phyloP scores from a whole-genome alignment of 2,329 filamentous ascomycete species.

The Aureobasidium sp. region DNA sequence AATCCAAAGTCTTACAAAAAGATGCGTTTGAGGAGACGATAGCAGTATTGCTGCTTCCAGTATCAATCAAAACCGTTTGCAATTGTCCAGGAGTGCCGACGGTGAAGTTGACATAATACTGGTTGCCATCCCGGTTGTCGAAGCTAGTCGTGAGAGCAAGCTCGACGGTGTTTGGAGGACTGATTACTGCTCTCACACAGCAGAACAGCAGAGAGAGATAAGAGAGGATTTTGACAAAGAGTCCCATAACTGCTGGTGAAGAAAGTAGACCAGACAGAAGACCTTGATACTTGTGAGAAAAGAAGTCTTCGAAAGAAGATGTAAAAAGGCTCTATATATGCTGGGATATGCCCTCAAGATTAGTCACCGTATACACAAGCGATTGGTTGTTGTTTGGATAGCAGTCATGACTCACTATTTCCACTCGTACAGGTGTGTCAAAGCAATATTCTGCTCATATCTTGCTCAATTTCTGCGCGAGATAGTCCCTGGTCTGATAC shows the following conservation, averaged over 20 bases:
- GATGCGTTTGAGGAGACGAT: constrained; percentile 21
- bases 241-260: neutral
- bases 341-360: neutral
- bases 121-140: neutral
- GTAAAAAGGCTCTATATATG: neutral
- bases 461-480: neutral
- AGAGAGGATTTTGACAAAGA: neutral
- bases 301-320: neutral
- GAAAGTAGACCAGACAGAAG: no score
- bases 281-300: neutral
- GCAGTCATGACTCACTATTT: neutral
- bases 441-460: neutral
- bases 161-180: neutral
- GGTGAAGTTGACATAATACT: constrained; percentile 15
- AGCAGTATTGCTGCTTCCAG: constrained; percentile 26
- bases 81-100: constrained; percentile 26
- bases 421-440: neutral
- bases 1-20: constrained; percentile 18
- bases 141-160: neutral
- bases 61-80: constrained; percentile 26
- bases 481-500: neutral
- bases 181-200: neutral
- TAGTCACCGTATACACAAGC: neutral
- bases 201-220: neutral
- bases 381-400: neutral